Evolutionary conservation across 2,329 filamentous ascomycete genomes (phyloP).

Genomic region (Stenocarpella maydis): DNA sequence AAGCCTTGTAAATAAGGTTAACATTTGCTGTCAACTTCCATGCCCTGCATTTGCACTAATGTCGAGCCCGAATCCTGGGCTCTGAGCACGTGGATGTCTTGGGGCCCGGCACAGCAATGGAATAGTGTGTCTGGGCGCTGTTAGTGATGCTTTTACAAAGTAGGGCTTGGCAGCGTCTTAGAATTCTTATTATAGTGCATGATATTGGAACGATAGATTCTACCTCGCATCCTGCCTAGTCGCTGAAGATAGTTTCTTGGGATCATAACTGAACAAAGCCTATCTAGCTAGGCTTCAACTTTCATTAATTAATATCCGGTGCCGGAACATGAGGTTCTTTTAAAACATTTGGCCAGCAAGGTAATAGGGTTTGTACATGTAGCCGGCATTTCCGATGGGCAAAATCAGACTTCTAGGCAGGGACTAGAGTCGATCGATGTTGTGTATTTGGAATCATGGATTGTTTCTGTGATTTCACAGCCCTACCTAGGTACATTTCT

Average conservation of each 20-base stretch:
- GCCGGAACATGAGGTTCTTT: background rate
- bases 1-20: no score
- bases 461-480: background rate
- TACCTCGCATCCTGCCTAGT: background rate
- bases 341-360: background rate
- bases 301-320: background rate
- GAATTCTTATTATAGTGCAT: background rate
- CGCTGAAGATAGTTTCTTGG: background rate
- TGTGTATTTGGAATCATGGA: background rate
- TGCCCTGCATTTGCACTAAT: background rate
- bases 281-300: background rate
- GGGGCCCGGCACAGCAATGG: background rate
- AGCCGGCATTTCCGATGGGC: background rate
- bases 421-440: no score
- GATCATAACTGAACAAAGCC: background rate
- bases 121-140: slow-evolving; percentile 2
- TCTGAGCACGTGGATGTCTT: background rate
- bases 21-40: no score
- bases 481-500: background rate
- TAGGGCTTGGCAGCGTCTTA: background rate
- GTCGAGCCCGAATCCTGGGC: background rate
- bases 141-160: slow-evolving; percentile 7
- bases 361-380: background rate
- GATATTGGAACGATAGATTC: slow-evolving; percentile 9
- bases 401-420: background rate